Conservation (phyloP, 2,329 filamentous ascomycete genomes). For the Monascus ruber region DNA sequence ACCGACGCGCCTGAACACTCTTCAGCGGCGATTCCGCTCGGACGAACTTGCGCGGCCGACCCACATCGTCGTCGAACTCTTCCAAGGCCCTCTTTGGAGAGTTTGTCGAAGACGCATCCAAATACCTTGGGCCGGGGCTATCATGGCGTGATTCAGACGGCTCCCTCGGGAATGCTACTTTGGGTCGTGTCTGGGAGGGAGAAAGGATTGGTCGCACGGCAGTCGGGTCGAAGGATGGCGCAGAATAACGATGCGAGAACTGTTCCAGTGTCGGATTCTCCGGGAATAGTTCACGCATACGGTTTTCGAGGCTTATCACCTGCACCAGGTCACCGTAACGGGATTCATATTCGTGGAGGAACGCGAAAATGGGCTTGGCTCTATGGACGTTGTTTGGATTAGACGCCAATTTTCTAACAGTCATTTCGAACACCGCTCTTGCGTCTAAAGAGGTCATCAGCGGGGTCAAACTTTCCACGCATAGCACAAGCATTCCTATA, state of each 20-base stretch:
- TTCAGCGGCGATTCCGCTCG: constrained; percentile 90
- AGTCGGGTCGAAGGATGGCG: constrained; percentile 68
- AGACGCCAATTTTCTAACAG: constrained; percentile 67
- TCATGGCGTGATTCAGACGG: constrained; percentile 18
- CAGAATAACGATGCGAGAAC: constrained; percentile 66
- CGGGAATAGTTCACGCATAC: constrained; percentile 90
- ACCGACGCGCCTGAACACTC: constrained; percentile 70
- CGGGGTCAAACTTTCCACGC: too few relatives aligned
- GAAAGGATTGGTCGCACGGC: constrained; percentile 74
- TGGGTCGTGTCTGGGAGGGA: constrained; percentile 64
- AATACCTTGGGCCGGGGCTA: constrained; percentile 25
- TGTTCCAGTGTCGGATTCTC: constrained; percentile 65
- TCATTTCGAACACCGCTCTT: constrained; percentile 89
- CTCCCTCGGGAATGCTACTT: constrained; percentile 27
- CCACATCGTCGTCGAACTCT: constrained; percentile 58
- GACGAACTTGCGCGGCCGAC: constrained; percentile 72
- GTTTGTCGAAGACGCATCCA: constrained; percentile 24
- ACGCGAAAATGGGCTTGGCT: constrained; percentile 74
- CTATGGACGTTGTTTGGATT: constrained; percentile 64
- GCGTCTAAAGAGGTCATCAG: constrained; percentile 53
- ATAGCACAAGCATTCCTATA: constrained; percentile 10
- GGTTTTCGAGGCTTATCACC: constrained; percentile 77
- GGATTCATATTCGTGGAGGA: constrained; percentile 92
- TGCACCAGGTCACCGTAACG: constrained; percentile 87
- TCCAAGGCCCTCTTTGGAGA: constrained; percentile 50